These are phyloP conservation scores for Aspergillus indologenus DNA, from an alignment of 495 filamentous ascomycete genomes.

Conservation along the genomic window DNA sequence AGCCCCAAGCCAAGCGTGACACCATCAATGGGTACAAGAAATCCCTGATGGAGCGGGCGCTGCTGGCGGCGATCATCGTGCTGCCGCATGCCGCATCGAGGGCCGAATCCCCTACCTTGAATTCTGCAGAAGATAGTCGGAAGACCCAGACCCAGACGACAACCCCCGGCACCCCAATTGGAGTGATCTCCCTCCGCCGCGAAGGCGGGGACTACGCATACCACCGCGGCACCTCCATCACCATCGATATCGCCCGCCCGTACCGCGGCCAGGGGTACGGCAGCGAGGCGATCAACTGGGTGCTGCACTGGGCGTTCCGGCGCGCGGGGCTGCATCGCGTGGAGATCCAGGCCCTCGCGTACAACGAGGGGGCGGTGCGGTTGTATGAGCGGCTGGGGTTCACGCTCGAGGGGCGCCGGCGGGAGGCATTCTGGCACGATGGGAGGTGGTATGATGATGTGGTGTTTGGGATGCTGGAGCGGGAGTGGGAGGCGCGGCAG, in stretches of 20 bases:
- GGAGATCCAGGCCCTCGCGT: slow-evolving; percentile 31
- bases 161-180: not conserved
- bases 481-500: slow-evolving; percentile 36
- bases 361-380: slow-evolving; percentile 39
- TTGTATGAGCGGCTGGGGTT: slow-evolving; percentile 51
- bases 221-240: slow-evolving; percentile 42
- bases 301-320: slow-evolving; percentile 46
- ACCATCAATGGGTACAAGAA: not conserved
- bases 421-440: slow-evolving; percentile 41
- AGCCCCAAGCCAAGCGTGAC: not conserved
- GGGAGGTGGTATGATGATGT: slow-evolving; percentile 45
- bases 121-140: not conserved
- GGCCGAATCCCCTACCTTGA: too few relatives aligned
- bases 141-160: not conserved
- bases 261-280: slow-evolving; percentile 52
- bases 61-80: slow-evolving; percentile 1
- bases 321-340: slow-evolving; percentile 44
- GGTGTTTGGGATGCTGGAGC: slow-evolving; percentile 42
- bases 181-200: not conserved
- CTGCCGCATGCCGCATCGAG: too few relatives aligned
- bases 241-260: slow-evolving; percentile 33
- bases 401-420: slow-evolving; percentile 43
- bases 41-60: not conserved
- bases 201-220: slow-evolving; percentile 14
- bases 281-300: slow-evolving; percentile 51